phyloP scores from a whole-genome alignment of 2,329 filamentous ascomycete species.

The Thermoascus crustaceus region DNA sequence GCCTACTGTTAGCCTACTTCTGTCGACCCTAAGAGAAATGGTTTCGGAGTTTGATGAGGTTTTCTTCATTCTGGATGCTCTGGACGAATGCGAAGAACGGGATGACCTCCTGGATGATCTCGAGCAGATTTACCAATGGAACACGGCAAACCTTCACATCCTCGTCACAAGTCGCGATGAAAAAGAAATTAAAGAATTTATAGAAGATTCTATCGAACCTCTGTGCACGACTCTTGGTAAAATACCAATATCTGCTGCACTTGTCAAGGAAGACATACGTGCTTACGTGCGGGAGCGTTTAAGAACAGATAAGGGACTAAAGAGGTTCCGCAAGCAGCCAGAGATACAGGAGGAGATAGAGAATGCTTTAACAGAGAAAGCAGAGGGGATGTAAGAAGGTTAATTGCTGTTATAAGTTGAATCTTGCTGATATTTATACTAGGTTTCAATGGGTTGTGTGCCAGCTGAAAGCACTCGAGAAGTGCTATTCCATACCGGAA shows the following conservation, averaged over 20 bases:
- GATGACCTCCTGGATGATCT: slow-evolving; percentile 4
- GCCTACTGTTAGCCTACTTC: slow-evolving; percentile 1
- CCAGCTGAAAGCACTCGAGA: slow-evolving; percentile 3
- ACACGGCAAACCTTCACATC: slow-evolving; percentile 1
- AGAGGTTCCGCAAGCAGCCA: slow-evolving; percentile 4
- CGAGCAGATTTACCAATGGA: slow-evolving; percentile 3
- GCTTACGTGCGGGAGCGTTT: slow-evolving; percentile 5
- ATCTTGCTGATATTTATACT: neutral
- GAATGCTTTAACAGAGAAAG: slow-evolving; percentile 4
- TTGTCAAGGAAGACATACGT: slow-evolving; percentile 7
- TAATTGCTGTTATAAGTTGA: neutral
- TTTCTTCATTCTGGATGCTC: slow-evolving; percentile 21
- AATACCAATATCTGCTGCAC: slow-evolving; percentile 2
- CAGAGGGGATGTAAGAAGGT: slow-evolving; percentile 7
- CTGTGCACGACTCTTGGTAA: neutral
- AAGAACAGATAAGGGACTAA: slow-evolving; percentile 4
- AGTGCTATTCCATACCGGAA: slow-evolving; percentile 2
- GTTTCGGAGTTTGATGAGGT: slow-evolving; percentile 18
- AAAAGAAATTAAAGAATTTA: slow-evolving; percentile 6
- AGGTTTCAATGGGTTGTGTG: slow-evolving; percentile 9
- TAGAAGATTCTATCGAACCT: slow-evolving; percentile 4
- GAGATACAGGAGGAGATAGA: slow-evolving; percentile 6
- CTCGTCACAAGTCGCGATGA: slow-evolving; percentile 5
- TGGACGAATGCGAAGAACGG: slow-evolving; percentile 7
- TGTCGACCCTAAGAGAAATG: slow-evolving; percentile 1